Conservation (phyloP, 1,139 yeast genomes). For the Arxiozyma telluris region DNA sequence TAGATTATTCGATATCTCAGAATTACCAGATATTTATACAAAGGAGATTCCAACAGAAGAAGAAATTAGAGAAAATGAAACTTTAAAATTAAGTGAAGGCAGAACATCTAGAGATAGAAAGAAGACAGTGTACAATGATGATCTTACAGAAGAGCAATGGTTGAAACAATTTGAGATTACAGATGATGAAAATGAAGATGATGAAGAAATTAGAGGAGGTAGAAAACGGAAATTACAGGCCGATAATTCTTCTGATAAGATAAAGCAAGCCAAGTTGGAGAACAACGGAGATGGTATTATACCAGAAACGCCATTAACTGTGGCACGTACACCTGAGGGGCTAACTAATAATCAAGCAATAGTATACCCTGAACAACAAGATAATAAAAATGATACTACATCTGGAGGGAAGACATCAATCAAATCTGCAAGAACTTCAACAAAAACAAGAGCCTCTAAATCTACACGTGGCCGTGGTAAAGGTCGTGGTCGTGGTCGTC, state of each 20-base stretch:
- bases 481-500: slow-evolving; percentile 19
- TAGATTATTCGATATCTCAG: slow-evolving; percentile 51
- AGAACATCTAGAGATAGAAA: slow-evolving; percentile 64
- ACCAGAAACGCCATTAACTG: slow-evolving; percentile 5
- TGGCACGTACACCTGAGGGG: slow-evolving; percentile 4
- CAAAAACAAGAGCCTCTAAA: slow-evolving; percentile 10
- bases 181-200: slow-evolving; percentile 16
- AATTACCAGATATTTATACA: slow-evolving; percentile 59
- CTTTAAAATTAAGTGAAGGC: slow-evolving; percentile 30
- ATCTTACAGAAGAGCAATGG: slow-evolving; percentile 75
- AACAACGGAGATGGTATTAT: slow-evolving; percentile 2
- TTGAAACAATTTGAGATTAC: slow-evolving; percentile 46
- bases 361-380: neutral
- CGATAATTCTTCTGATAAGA: slow-evolving; percentile 12
- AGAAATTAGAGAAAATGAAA: slow-evolving; percentile 40
- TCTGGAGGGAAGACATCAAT: slow-evolving; percentile 21
- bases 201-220: slow-evolving; percentile 5
- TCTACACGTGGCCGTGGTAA: slow-evolving; percentile 15
- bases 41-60: slow-evolving; percentile 50
- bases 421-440: slow-evolving; percentile 19
- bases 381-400: neutral
- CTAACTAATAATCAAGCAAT: neutral
- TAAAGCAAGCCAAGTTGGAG: slow-evolving; percentile 16
- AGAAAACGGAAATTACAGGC: slow-evolving; percentile 6
- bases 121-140: slow-evolving; percentile 50